These are phyloP conservation scores for Silene latifolia DNA, from an alignment of 148 eudicot genomes.

Conservation along the genomic window DNA sequence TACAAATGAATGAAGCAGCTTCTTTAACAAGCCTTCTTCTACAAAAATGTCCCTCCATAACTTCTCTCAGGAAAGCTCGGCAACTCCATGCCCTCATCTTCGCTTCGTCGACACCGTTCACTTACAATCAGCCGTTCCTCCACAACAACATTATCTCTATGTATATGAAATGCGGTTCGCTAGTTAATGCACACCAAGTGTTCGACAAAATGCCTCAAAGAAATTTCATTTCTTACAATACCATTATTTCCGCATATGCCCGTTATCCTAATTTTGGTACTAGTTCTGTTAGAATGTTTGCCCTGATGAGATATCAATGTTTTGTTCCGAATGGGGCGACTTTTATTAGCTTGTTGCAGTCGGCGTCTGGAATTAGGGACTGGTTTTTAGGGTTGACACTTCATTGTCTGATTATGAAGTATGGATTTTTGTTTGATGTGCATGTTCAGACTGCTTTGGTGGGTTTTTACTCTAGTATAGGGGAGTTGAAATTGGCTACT, in stretches of 20 bases:
- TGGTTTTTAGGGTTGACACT: slow-evolving; percentile 38
- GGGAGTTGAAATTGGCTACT: slow-evolving; percentile 49
- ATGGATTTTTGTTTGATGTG: slow-evolving; percentile 46
- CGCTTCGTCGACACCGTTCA: slow-evolving; percentile 42
- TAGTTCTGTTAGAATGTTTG: slow-evolving; percentile 33
- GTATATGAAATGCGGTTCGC: slow-evolving; percentile 65
- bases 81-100: slow-evolving; percentile 63
- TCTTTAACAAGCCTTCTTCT: slow-evolving; percentile 28
- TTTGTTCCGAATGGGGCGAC: slow-evolving; percentile 57
- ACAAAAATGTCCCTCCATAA: slow-evolving; percentile 50
- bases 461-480: slow-evolving; percentile 53
- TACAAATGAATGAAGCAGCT: slow-evolving; percentile 28
- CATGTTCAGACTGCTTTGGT: slow-evolving; percentile 60
- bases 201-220: slow-evolving; percentile 80
- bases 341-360: slow-evolving; percentile 55
- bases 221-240: slow-evolving; percentile 65
- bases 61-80: slow-evolving; percentile 44
- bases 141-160: slow-evolving; percentile 63
- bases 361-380: slow-evolving; percentile 42
- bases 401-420: slow-evolving; percentile 50
- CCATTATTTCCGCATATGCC: slow-evolving; percentile 63
- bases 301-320: slow-evolving; percentile 41
- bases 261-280: slow-evolving; percentile 31
- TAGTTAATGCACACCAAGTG: slow-evolving; percentile 40
- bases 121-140: slow-evolving; percentile 39